These are phyloP conservation scores for Globisporangium barbulae DNA, from an alignment of 352 stramenopile genomes.

Conservation along the genomic window DNA sequence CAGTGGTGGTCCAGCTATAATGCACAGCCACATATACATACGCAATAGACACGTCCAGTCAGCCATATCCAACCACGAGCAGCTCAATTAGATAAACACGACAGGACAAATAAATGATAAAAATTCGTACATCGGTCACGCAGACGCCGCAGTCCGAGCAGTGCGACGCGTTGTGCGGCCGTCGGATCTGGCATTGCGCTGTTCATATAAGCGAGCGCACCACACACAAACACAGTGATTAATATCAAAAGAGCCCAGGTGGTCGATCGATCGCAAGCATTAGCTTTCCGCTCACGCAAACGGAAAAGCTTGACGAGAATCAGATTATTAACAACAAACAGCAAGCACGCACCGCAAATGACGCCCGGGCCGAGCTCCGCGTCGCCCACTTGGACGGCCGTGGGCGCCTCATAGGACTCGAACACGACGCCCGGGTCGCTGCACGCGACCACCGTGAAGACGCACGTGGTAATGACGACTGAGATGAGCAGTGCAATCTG, in stretches of 20 bases:
- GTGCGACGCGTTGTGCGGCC: slow-evolving; percentile 67
- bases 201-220: neutral
- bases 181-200: slow-evolving; percentile 77
- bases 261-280: neutral
- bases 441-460: slow-evolving; percentile 75
- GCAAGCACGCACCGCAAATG: slow-evolving; percentile 53
- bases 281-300: neutral
- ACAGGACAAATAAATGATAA: neutral
- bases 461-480: slow-evolving; percentile 53
- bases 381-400: slow-evolving; percentile 20
- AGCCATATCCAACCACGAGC: neutral
- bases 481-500: slow-evolving; percentile 48
- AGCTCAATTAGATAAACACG: slow-evolving; percentile 5
- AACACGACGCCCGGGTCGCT: slow-evolving; percentile 74
- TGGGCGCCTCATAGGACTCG: slow-evolving; percentile 34
- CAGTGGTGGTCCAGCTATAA: slow-evolving; percentile 90
- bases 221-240: neutral
- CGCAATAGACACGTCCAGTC: neutral
- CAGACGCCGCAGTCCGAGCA: slow-evolving; percentile 81
- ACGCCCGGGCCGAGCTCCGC: slow-evolving; percentile 43
- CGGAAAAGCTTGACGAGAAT: slow-evolving; percentile 3
- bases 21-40: neutral
- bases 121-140: slow-evolving; percentile 44
- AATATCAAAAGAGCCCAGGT: neutral
- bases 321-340: slow-evolving; percentile 3